Evolutionary conservation across 2,329 filamentous ascomycete species (phyloP), one percentile per base, ranked within the genome.

Genomic region (Fusarium sp.): DNA sequence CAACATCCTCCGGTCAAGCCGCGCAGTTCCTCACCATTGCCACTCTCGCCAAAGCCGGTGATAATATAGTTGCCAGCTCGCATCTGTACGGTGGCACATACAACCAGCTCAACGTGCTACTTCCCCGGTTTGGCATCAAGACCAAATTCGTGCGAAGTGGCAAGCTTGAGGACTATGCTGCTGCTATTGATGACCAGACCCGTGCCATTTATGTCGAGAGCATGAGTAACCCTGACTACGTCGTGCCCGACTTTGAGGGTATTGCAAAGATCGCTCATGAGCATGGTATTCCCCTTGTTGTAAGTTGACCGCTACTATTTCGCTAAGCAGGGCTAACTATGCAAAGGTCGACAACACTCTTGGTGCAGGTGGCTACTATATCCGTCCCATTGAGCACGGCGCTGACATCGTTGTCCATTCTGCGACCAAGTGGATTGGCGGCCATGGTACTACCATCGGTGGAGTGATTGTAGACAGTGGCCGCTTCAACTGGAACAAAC

Each of bases 381-480:
- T 92, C 76, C 91, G 93, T 8, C 95, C 95, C 41, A 96, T 98
- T 78, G 92, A 95, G 28, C 93, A 97, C 82, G 95, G 95, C 62
- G 95, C 93, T 70, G 95, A 98, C 80, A 98, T 98, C 67, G 92
- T 98, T 59, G 94, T 98, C 26, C 95, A 98, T 87, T 96, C 93
- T 42, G 95, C 95, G 11, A 98, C 95, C 65, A 98, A 98, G 84
- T 98, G 95, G 95, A 98, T 98, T 72, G 95, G 95, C 63, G 95
- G 95, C 39, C 96, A 98, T 82, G 96, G 95, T 68, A 97, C 95
- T 45, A 98, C 95, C 26, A 93, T 98, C 75, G 95, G 89, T 66
- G 95, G 95, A 69, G 89, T 98, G 47, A 89, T 98, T 42, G 87
- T 98, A 72, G 95, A 98, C 85, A 90, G 92, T 75, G 95, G 95